Percentiles rank a stretch among this genome's conserved stretches.
phyloP scores from a whole-genome alignment of 1,139 yeast species.

The Hemisphaericaspora subhashii region DNA sequence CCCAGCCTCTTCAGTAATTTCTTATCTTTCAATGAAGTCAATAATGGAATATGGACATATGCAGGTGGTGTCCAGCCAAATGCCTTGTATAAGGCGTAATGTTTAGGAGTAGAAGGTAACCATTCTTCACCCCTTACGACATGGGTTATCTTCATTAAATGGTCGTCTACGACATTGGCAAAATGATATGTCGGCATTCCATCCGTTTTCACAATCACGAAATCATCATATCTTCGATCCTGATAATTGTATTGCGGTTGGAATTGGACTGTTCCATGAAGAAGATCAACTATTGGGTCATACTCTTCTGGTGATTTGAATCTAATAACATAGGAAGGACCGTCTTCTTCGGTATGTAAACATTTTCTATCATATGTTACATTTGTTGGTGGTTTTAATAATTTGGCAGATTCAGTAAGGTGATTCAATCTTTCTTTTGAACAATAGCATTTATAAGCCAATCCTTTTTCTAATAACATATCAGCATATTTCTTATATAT shows the following conservation, averaged over 20 bases:
- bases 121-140: conserved; percentile 98
- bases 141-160: conserved; percentile 87
- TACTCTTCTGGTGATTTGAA: conserved; percentile 71
- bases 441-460: conserved; percentile 87
- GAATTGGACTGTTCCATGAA: conserved; percentile 73
- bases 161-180: conserved; percentile 95
- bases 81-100: conserved; percentile 79
- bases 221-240: conserved; percentile 85
- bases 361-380: conserved; percentile 92
- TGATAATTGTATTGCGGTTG: conserved; percentile 75
- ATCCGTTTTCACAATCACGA: conserved; percentile 84
- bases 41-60: conserved; percentile 85
- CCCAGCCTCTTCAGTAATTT: conserved; percentile 86
- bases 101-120: conserved; percentile 95
- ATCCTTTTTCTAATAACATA: conserved; percentile 56
- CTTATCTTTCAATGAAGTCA: conserved; percentile 73
- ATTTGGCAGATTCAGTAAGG: conserved; percentile 70
- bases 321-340: conserved; percentile 48
- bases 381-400: conserved; percentile 81
- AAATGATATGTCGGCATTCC: conserved; percentile 95
- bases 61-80: conserved; percentile 85
- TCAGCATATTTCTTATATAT: conserved; percentile 64
- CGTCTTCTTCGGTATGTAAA: conserved; percentile 23
- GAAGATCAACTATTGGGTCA: conserved; percentile 64
- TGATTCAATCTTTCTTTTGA: conserved; percentile 71